A percentile compares a stretch with the other conserved stretches of the same genome.
phyloP scores from a whole-genome alignment of 768 basidiomycete genomes.

The Udeniomyces megalosporus region DNA sequence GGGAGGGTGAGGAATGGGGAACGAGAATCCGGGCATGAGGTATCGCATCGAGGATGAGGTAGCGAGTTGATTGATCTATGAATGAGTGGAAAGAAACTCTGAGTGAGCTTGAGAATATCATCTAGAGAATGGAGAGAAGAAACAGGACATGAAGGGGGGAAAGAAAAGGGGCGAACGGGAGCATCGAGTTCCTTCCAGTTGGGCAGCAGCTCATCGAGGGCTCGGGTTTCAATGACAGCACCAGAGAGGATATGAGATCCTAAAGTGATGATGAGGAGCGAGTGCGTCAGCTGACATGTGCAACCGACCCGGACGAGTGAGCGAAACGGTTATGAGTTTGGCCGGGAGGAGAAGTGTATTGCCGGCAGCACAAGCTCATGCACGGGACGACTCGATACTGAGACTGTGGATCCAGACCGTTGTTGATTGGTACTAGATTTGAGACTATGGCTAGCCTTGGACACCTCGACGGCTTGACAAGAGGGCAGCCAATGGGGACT shows the following conservation, averaged over 20 bases:
- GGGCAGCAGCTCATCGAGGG: constrained; percentile 78
- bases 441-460: background rate
- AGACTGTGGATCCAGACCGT: too few relatives aligned
- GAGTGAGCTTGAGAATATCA: background rate
- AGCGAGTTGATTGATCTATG: constrained; percentile 44
- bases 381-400: too few relatives aligned
- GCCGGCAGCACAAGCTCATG: too few relatives aligned
- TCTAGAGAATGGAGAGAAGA: background rate
- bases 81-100: background rate
- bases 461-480: background rate
- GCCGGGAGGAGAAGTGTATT: too few relatives aligned
- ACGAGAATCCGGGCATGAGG: constrained; percentile 48
- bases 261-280: too few relatives aligned
- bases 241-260: constrained; percentile 92
- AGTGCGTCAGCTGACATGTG: too few relatives aligned
- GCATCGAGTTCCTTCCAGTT: constrained; percentile 59
- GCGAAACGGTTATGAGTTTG: too few relatives aligned
- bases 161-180: constrained; percentile 37
- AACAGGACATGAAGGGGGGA: background rate
- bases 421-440: too few relatives aligned
- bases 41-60: constrained; percentile 69
- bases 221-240: constrained; percentile 82
- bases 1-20: constrained; percentile 87
- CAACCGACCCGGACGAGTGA: too few relatives aligned
- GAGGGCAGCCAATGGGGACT: too few relatives aligned